Conservation (phyloP, 2,329 filamentous ascomycete species). For the Aureobasidium sp. region DNA sequence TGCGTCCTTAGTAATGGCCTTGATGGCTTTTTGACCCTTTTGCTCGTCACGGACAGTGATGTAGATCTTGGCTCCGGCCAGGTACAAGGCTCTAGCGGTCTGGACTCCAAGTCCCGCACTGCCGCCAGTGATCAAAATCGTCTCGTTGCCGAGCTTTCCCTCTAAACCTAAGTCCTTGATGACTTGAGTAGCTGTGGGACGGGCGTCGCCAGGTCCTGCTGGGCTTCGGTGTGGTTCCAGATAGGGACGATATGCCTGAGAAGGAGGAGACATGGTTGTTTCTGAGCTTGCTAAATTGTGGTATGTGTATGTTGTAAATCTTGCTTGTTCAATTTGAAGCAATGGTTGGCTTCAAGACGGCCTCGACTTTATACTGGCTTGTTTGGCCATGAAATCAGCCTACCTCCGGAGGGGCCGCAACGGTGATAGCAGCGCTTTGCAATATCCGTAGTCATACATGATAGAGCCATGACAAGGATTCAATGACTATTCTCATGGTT, state of each 20-base stretch:
- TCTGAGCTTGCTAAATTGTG: neutral
- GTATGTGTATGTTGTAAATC: too few relatives aligned
- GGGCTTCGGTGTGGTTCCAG: neutral
- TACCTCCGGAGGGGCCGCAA: neutral
- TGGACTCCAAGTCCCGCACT: slow-evolving; percentile 38
- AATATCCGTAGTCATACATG: neutral
- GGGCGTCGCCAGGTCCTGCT: neutral
- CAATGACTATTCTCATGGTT: neutral
- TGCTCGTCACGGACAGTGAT: slow-evolving; percentile 25
- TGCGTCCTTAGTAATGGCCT: neutral
- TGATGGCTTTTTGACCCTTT: neutral
- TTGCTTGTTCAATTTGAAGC: neutral
- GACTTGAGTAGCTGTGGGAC: slow-evolving; percentile 20
- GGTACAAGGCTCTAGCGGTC: slow-evolving; percentile 36
- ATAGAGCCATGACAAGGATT: neutral
- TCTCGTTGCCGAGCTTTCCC: slow-evolving; percentile 28
- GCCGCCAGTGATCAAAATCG: slow-evolving; percentile 37
- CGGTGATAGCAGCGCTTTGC: neutral
- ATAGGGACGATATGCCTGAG: neutral
- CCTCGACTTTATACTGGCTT: neutral
- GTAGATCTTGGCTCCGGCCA: slow-evolving; percentile 39
- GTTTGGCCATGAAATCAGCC: neutral
- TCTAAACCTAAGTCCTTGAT: slow-evolving; percentile 21
- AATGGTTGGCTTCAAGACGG: neutral
- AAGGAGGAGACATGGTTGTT: neutral